Conservation (phyloP, 2,329 filamentous ascomycete genomes). For the Aspergillus luchuensis region DNA sequence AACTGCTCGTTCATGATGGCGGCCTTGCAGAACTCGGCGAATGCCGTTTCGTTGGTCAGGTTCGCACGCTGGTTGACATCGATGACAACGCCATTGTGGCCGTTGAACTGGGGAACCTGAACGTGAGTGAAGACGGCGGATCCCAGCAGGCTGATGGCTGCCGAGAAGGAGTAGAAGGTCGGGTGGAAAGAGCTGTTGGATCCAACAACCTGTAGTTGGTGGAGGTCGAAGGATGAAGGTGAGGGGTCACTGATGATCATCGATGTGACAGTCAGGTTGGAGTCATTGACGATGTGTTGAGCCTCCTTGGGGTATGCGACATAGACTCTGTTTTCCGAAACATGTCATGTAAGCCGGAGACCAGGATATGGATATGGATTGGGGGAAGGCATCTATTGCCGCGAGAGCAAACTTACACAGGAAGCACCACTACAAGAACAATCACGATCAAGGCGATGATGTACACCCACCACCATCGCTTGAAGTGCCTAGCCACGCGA, state of each 20-base stretch:
- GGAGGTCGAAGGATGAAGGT: constrained; percentile 51
- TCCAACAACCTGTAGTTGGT: constrained; percentile 51
- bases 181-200: constrained; percentile 57
- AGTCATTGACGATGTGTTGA: constrained; percentile 56
- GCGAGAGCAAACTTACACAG: constrained; percentile 51
- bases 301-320: constrained; percentile 62
- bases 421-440: constrained; percentile 57
- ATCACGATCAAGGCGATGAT: constrained; percentile 54
- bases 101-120: constrained; percentile 49
- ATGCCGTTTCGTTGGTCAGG: constrained; percentile 49
- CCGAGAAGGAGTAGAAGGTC: constrained; percentile 56
- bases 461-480: constrained; percentile 58
- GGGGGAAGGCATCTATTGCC: not conserved
- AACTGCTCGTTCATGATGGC: constrained; percentile 54
- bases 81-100: constrained; percentile 45
- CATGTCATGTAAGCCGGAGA: not conserved
- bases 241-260: constrained; percentile 55
- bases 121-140: constrained; percentile 47
- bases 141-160: constrained; percentile 52
- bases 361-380: not conserved
- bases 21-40: constrained; percentile 53
- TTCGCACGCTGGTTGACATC: constrained; percentile 48
- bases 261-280: constrained; percentile 53
- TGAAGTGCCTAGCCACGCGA: constrained; percentile 37
- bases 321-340: constrained; percentile 49